Conservation (phyloP, 495 filamentous ascomycete species). For the Aspergillus diversus region DNA sequence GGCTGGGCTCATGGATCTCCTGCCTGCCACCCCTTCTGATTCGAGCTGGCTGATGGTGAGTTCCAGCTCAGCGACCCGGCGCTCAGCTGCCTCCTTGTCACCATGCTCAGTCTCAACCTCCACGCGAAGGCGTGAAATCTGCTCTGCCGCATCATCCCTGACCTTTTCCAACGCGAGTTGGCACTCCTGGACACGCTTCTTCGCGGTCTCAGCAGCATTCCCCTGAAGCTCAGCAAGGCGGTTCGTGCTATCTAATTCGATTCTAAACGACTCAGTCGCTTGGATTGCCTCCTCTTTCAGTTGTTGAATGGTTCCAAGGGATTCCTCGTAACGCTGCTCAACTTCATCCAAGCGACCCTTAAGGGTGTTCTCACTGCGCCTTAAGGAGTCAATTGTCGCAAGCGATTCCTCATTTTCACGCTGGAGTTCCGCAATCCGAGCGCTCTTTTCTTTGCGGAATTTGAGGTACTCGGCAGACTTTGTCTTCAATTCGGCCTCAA, state of each 20-base stretch:
- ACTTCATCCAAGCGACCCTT: slow-evolving; percentile 81
- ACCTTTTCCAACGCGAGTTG: slow-evolving; percentile 74
- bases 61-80: slow-evolving; percentile 75
- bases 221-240: slow-evolving; percentile 85
- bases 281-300: slow-evolving; percentile 80
- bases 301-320: slow-evolving; percentile 76
- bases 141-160: slow-evolving; percentile 78
- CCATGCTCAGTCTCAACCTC: slow-evolving; percentile 80
- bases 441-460: slow-evolving; percentile 91
- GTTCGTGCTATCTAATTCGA: slow-evolving; percentile 77
- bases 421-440: slow-evolving; percentile 83
- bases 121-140: slow-evolving; percentile 75
- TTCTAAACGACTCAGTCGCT: slow-evolving; percentile 77
- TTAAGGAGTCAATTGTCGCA: slow-evolving; percentile 72
- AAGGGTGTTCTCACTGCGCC: slow-evolving; percentile 76
- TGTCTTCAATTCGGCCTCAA: slow-evolving; percentile 85
- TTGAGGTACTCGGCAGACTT: slow-evolving; percentile 84
- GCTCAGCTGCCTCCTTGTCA: slow-evolving; percentile 71
- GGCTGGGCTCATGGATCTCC: slow-evolving; percentile 54
- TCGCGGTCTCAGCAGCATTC: slow-evolving; percentile 79
- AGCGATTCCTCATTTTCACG: slow-evolving; percentile 83
- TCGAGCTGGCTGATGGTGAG: slow-evolving; percentile 69
- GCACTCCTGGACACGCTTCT: slow-evolving; percentile 79
- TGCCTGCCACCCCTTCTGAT: slow-evolving; percentile 40
- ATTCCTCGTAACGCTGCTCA: slow-evolving; percentile 83